A percentile compares a stretch with the other conserved stretches of the same genome.
These are phyloP conservation scores for Globisporangium paroecandrum DNA, from an alignment of 352 stramenopile species.

Conservation along the genomic window DNA sequence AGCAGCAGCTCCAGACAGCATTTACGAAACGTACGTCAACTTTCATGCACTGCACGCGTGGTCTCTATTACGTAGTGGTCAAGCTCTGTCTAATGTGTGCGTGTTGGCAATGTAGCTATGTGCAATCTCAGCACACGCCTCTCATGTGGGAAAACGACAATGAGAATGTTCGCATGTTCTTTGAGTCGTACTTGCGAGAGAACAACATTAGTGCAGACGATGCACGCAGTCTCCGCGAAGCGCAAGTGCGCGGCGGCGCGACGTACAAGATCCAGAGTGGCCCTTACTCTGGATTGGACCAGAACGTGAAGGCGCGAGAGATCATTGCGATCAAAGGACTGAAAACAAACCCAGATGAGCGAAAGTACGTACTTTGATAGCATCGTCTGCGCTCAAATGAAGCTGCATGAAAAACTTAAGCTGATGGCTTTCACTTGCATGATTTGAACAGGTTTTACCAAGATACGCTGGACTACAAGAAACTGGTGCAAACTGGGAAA, in stretches of 20 bases:
- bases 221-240: constrained; percentile 53
- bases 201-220: constrained; percentile 75
- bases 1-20: constrained; percentile 29
- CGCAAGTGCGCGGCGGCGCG: constrained; percentile 60
- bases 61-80: too few species aligned
- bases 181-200: constrained; percentile 75
- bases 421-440: not conserved
- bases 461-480: constrained; percentile 66
- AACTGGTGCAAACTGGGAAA: constrained; percentile 46
- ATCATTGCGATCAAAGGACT: constrained; percentile 74
- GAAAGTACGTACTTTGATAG: constrained; percentile 31
- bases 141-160: constrained; percentile 80
- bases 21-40: constrained; percentile 62
- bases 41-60: too few species aligned
- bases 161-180: constrained; percentile 77
- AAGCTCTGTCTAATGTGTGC: not conserved
- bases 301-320: constrained; percentile 73
- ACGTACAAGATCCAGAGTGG: constrained; percentile 81
- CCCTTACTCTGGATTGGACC: constrained; percentile 75
- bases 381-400: not conserved
- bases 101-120: constrained; percentile 35
- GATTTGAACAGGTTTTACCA: constrained; percentile 51
- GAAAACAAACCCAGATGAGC: constrained; percentile 59
- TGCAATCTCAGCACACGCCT: constrained; percentile 54
- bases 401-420: not conserved